Percentiles rank a stretch among this genome's conserved stretches.
Conservation (phyloP, 148 eudicot species). For the Amaranthus hypochondriacus region DNA sequence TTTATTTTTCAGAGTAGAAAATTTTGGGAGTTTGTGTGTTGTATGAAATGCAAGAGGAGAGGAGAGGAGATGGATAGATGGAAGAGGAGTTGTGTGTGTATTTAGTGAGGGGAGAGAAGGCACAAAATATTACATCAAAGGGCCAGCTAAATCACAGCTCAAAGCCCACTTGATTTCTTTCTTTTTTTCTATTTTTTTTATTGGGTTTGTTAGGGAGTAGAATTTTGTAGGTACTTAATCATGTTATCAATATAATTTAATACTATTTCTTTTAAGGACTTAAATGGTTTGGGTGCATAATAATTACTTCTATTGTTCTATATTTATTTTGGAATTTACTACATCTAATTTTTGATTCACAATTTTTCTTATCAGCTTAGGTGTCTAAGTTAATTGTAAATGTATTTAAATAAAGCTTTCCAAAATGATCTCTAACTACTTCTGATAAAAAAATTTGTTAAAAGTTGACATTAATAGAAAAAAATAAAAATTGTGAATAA, state of each 20-base stretch:
- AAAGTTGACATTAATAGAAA: too few relatives aligned
- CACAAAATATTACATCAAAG: constrained; percentile 25
- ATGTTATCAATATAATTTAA: background rate
- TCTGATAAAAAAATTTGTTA: too few relatives aligned
- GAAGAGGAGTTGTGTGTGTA: constrained; percentile 12
- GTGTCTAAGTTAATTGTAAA: too few relatives aligned
- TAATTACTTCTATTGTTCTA: too few relatives aligned
- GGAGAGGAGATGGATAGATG: constrained; percentile 17
- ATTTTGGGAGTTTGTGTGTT: constrained; percentile 19
- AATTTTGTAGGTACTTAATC: background rate
- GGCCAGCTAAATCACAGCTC: constrained; percentile 98
- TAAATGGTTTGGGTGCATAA: background rate
- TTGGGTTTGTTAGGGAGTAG: constrained; percentile 2
- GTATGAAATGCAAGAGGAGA: constrained; percentile 5
- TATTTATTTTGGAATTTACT: too few relatives aligned
- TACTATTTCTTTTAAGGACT: too few relatives aligned
- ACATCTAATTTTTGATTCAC: too few relatives aligned
- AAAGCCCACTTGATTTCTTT: constrained; percentile 56
- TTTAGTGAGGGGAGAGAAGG: constrained; percentile 20
- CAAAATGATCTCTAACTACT: too few relatives aligned
- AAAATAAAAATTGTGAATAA: too few relatives aligned
- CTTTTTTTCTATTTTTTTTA: constrained; percentile 10
- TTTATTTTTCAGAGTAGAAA: constrained; percentile 21
- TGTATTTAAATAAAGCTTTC: too few relatives aligned
- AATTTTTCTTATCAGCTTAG: too few relatives aligned